A percentile compares a stretch with the other conserved stretches of the same genome.
Conservation (phyloP, 2,329 filamentous ascomycete species). For the Cladobotryum protrusum region DNA sequence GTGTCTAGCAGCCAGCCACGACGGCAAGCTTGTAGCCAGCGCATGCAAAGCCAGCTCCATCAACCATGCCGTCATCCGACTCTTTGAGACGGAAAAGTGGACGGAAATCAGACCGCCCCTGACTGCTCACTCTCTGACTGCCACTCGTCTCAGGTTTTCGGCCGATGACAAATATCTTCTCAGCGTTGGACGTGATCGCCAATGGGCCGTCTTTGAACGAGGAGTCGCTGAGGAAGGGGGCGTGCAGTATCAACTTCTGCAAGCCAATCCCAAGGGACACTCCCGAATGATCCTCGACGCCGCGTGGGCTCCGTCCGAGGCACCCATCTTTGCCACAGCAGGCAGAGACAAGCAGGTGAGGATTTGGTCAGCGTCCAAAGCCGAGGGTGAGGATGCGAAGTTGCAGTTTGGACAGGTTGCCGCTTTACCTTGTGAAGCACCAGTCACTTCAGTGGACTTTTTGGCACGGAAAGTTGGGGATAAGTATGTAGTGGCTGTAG, state of each 20-base stretch:
- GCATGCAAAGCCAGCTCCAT: conserved; percentile 88
- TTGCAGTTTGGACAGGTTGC: conserved; percentile 45
- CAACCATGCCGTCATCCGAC: conserved; percentile 87
- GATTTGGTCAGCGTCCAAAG: conserved; percentile 49
- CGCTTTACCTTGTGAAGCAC: conserved; percentile 47
- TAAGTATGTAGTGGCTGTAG: conserved; percentile 45
- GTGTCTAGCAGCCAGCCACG: conserved; percentile 70
- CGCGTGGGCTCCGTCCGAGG: conserved; percentile 65
- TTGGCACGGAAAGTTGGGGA: conserved; percentile 30
- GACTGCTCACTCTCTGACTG: conserved; percentile 78
- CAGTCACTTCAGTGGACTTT: conserved; percentile 70
- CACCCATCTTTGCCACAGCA: conserved; percentile 69
- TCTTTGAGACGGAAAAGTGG: conserved; percentile 86
- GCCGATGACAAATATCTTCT: conserved; percentile 66
- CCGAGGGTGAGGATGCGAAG: conserved; percentile 22
- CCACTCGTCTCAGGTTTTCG: conserved; percentile 77
- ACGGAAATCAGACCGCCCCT: conserved; percentile 79
- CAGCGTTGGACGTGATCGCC: conserved; percentile 84
- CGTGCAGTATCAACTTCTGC: conserved; percentile 48
- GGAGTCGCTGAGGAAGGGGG: conserved; percentile 27
- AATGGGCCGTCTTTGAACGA: conserved; percentile 77
- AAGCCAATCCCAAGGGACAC: conserved; percentile 77
- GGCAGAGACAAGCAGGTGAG: conserved; percentile 83
- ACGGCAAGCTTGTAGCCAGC: conserved; percentile 73
- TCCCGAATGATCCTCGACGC: conserved; percentile 86